Base-by-base conservation (phyloP, 108 stramenopile genomes). In the Mediolabrus comicus region DNA sequence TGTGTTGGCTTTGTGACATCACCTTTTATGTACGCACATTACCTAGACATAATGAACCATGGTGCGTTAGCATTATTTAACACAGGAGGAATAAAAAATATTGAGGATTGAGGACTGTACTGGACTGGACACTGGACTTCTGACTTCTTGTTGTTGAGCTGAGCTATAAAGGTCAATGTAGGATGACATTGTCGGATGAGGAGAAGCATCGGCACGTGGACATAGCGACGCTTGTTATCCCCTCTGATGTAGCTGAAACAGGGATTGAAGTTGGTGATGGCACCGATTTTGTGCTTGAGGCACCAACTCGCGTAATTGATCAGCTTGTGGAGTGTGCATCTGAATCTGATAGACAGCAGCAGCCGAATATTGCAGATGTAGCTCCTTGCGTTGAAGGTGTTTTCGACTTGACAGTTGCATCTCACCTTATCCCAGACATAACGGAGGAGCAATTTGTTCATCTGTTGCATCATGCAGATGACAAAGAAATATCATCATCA, bases 401-500 rank as follows among this genome's bases (percentile, higher is more conserved):
- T 26, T 13, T 80, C 13, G 74, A 80, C 32, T 62, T 80, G 28
- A 53, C 59, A 22, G 19, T 58, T 3, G 59, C 65, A 13, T 46
- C 35, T n/a, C 46, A 64, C 57, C 56, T 80, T 3, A 54, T 74
- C n/a, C 26, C 31, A 24, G 74, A 58, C 9, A 53, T 79, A 24
- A 59, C 56, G 0, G 74, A 71, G 24, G 74, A 71, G 13, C 74
- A 75, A 17, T 75, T 80, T 49, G 69, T 80, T 5, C 30, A 51
- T 33, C 38, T 68, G 11, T 62, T 80, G 12, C 74, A n/a, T n/a
- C n/a, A 80, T 11, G 55, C 34, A 17, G 73, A 80, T 9, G 55
- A 29, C 4, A 30, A 12, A 4, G 56, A n/a, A n/a, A n/a, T n/a
- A n/a, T n/a, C n/a, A n/a, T n/a, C 56, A 57, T 57, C 59, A 69